Base-by-base conservation (phyloP, 352 stramenopile species). In the Plasmopara halstedii region DNA sequence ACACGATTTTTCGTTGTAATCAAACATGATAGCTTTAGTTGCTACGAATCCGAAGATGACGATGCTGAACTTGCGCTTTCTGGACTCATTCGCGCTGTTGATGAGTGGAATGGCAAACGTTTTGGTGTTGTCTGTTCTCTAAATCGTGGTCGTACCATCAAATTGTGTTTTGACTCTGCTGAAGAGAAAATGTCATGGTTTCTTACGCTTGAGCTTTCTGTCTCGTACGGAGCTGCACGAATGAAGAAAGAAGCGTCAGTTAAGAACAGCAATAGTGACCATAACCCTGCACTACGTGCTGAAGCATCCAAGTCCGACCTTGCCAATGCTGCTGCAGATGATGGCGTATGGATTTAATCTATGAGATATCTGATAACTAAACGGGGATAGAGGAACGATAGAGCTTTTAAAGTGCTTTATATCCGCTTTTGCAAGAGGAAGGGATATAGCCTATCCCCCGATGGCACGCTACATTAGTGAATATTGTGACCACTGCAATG, bases 161-260 rank as follows among this genome's bases (percentile, higher is more conserved):
- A 87, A 51, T 47, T 89, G 25, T 83, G 70, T 56, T 89, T 85
- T 34, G 77, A 89, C 43, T 85, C 72, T 26, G 73, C 75, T 9
- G 77, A 89, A 53, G 77, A 89, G 51, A 86, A 86, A 45, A 89
- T 85, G 67, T 82, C 71, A 34, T 89, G 77, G 77, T 83, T 89
- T 46, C 57, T 89, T 19, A 87, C 74, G 42, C 64, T 88, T 21
- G 75, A 87, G 53, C 83, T 87, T 41, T 75, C 75, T 0, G 72
- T 87, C 5, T 81, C 75, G 25, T 87, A 83, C 43, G 72, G 70
- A 15, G 58, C 57, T 1, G 68, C 73, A 49, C 67, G 75, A 18
- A 83, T 86, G 71, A 86, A 83, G 64, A 80, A 79, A 45, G 71
- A 83, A 41, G 56, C 66, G n/a, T 79, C 64, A 3, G 50, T 74